phyloP scores from a whole-genome alignment of 2,329 filamentous ascomycete species.

The Trichophyton equinum region DNA sequence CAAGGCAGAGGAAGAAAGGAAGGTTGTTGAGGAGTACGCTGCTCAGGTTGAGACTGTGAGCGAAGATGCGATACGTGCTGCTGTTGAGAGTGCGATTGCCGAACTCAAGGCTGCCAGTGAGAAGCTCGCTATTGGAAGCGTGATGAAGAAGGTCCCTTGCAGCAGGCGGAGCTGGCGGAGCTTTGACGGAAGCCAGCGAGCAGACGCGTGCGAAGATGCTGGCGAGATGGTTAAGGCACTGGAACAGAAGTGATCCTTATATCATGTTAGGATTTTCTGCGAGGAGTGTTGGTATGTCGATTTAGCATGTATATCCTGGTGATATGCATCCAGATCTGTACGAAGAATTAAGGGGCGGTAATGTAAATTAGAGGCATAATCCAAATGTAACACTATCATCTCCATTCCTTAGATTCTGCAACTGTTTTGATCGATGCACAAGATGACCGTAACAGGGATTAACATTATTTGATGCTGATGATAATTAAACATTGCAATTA shows the following conservation, averaged over 20 bases:
- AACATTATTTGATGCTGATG: neutral
- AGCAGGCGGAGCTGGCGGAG: slow-evolving; percentile 27
- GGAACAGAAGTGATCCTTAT: neutral
- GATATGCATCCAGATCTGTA: neutral
- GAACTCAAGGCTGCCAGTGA: slow-evolving; percentile 24
- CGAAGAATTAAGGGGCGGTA: neutral
- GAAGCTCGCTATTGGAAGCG: slow-evolving; percentile 26
- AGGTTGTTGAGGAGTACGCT: slow-evolving; percentile 35
- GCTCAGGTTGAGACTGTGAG: slow-evolving; percentile 31
- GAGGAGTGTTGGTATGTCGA: neutral
- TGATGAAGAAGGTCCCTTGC: slow-evolving; percentile 34
- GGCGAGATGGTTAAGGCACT: slow-evolving; percentile 23
- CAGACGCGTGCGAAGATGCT: slow-evolving; percentile 29
- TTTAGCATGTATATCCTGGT: neutral
- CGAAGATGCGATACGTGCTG: slow-evolving; percentile 28
- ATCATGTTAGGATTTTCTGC: neutral
- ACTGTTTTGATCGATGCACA: neutral
- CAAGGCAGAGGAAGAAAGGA: slow-evolving; percentile 33
- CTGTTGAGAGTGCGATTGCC: slow-evolving; percentile 26
- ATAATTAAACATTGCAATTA: slow-evolving; percentile 1
- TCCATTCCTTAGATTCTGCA: neutral
- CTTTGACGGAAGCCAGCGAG: slow-evolving; percentile 35
- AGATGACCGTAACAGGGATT: neutral
- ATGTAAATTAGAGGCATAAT: slow-evolving; percentile 5
- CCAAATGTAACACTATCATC: neutral